Evolutionary conservation across 2,329 filamentous ascomycete species (phyloP).

Genomic region (Botryosphaeria dothidea): DNA sequence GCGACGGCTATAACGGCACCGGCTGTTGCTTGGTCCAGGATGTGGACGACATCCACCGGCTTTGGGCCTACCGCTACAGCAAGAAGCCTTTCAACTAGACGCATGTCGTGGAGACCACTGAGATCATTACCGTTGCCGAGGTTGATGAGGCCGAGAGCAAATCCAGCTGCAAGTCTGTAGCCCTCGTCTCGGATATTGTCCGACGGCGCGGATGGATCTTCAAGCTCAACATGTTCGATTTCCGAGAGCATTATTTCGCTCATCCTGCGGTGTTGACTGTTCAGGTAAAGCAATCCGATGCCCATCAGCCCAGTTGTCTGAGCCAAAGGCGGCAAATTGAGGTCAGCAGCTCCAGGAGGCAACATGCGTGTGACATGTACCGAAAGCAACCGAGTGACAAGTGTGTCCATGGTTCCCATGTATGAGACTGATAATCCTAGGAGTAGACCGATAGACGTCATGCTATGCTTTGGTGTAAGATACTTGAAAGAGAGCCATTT

Average conservation of each 20-base stretch:
- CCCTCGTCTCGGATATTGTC: slow-evolving; percentile 88
- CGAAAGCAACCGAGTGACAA: slow-evolving; percentile 89
- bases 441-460: slow-evolving; percentile 96
- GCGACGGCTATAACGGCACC: slow-evolving; percentile 90
- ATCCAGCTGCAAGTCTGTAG: slow-evolving; percentile 93
- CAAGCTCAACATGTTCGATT: slow-evolving; percentile 82
- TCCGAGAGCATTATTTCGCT: slow-evolving; percentile 99
- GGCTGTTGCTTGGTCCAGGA: slow-evolving; percentile 88
- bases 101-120: slow-evolving; percentile 89
- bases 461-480: slow-evolving; percentile 96
- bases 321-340: slow-evolving; percentile 89
- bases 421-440: slow-evolving; percentile 91
- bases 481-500: slow-evolving; percentile 99
- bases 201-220: slow-evolving; percentile 67
- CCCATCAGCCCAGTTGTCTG: slow-evolving; percentile 98
- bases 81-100: slow-evolving; percentile 83
- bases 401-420: slow-evolving; percentile 93
- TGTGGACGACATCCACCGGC: slow-evolving; percentile 87
- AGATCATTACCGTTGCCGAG: slow-evolving; percentile 86
- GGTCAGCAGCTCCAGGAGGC: slow-evolving; percentile 85
- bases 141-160: slow-evolving; percentile 92
- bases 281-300: slow-evolving; percentile 89
- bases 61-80: slow-evolving; percentile 84
- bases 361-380: slow-evolving; percentile 96
- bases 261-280: slow-evolving; percentile 96